Base-by-base conservation (phyloP, 1,284 basidiomycete species). In the Cryptococcus hybrid region DNA sequence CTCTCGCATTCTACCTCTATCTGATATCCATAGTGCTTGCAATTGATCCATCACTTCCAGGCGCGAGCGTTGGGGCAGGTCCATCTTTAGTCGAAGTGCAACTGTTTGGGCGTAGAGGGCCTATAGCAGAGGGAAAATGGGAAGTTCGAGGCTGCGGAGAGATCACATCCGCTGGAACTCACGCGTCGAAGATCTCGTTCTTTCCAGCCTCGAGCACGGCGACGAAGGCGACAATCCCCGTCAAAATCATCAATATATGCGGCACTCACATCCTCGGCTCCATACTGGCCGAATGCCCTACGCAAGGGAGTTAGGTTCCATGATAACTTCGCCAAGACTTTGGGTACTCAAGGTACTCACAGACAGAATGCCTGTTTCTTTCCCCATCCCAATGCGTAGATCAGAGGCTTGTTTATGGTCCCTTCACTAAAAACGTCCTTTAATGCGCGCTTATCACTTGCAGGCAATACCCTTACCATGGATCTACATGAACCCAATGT, bases 401-500 rank as follows among this genome's bases (percentile, higher is more conserved):
- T 62, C 8, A 79, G 57, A 1, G 79, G 78, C 56, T 78, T 75
- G 64, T 75, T 72, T 12, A 71, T 70, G 2, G 75, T 73, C 15
- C 73, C 78, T 65, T 82, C 81, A 65, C 73, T 72, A 49, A 11
- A 9, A 63, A 54, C 58, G 34, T 7, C 50, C 43, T 13, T 13
- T 13, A 15, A 51, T 36, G 47, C 13, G 30, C 5, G 5, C 3
- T 45, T 5, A n/a, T 50, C 49, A 39, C 24, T 7, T 37, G 7
- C 9, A 38, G 12, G 13, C 15, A 38, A 15, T 3, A 38, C 7
- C 63, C 64, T 39, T 44, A 70, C 70, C 78, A 80, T 6, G 78
- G 69, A 67, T 82, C 81, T 13, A 80, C 70, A 60, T 82, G 81
- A 13, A 81, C 72, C 80, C 80, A 82, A 43, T 80, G 75, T 24